Evolutionary conservation across 208 protist species (phyloP).

Genomic region (Trypanosomatidae sp.): DNA sequence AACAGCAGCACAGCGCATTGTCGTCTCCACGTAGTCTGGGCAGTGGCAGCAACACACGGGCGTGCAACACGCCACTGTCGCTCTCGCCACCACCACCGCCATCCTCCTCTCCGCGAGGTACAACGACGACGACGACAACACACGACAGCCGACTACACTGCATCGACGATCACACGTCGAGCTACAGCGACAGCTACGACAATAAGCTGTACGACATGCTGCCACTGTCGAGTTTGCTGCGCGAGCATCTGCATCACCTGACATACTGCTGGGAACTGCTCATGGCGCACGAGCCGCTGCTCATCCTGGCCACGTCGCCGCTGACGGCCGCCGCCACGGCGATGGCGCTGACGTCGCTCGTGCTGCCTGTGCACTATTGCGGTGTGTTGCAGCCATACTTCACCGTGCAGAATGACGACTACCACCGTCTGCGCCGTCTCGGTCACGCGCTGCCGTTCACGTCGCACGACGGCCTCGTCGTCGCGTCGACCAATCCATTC

Average conservation of each 20-base stretch:
- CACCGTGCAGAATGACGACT: conserved; percentile 70
- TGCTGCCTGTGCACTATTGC: conserved; percentile 56
- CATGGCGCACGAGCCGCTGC: conserved; percentile 60
- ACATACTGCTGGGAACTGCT: conserved; percentile 77
- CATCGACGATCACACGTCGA: conserved; percentile 6
- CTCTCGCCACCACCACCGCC: too few relatives aligned
- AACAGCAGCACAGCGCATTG: conserved; percentile 8
- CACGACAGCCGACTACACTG: not conserved
- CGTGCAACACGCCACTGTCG: conserved; percentile 6
- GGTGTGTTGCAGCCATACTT: conserved; percentile 64
- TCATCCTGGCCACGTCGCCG: conserved; percentile 74
- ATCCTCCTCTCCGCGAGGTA: too few relatives aligned
- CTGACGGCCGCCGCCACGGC: conserved; percentile 49
- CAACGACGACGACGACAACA: too few relatives aligned
- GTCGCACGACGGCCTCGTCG: conserved; percentile 22
- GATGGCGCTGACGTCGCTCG: conserved; percentile 52
- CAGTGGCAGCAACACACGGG: too few relatives aligned
- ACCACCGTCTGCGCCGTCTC: conserved; percentile 36
- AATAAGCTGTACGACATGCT: conserved; percentile 12
- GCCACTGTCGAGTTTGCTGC: conserved; percentile 56
- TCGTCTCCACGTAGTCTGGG: too few relatives aligned
- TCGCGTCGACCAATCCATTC: conserved; percentile 72
- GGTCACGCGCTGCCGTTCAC: conserved; percentile 59
- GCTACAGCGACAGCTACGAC: conserved; percentile 5
- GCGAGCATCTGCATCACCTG: conserved; percentile 51